These are phyloP conservation scores for Hydrangea macrophylla DNA, from an alignment of 148 eudicot genomes.

Conservation along the genomic window DNA sequence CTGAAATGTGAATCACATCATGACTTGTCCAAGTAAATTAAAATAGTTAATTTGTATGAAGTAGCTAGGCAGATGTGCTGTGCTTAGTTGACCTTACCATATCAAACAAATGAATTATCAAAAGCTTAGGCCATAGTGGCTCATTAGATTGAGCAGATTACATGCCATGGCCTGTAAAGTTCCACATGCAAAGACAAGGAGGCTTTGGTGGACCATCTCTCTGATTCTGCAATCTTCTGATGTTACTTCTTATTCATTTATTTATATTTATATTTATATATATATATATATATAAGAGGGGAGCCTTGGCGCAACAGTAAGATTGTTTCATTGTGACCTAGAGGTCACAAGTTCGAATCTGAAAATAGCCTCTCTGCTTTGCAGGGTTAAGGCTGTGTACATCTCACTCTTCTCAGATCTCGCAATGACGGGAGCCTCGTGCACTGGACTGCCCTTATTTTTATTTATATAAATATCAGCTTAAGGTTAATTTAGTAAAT, in stretches of 20 bases:
- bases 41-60: background rate
- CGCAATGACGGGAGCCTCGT: no score
- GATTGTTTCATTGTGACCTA: no score
- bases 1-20: background rate
- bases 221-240: slow-evolving; percentile 31
- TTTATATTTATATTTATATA: no score
- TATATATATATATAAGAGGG: no score
- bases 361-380: no score
- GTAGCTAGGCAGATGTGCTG: background rate
- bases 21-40: background rate
- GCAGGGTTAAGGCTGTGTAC: no score
- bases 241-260: slow-evolving; percentile 10
- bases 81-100: background rate
- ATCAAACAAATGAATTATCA: background rate
- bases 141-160: background rate
- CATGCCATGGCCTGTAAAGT: background rate
- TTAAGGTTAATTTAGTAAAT: no score
- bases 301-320: no score
- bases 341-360: no score
- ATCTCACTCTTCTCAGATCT: no score
- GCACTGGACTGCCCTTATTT: no score
- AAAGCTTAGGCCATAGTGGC: background rate
- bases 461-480: no score
- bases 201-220: slow-evolving; percentile 20
- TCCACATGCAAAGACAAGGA: background rate